Conservation (phyloP, 768 basidiomycete genomes). For the Daedaleopsis nitida region DNA sequence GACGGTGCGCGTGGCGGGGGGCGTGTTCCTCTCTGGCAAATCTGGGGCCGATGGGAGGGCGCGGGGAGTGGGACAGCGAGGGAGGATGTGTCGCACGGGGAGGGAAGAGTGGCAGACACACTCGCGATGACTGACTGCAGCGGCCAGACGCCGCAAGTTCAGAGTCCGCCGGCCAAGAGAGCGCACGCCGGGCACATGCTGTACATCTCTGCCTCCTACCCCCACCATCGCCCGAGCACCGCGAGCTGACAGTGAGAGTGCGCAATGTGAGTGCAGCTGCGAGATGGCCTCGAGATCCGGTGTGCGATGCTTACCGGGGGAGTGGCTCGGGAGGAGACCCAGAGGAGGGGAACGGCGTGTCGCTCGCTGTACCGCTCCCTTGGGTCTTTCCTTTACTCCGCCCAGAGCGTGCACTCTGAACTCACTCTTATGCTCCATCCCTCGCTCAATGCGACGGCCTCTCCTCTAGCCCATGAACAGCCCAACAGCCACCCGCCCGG, state of each 20-base stretch:
- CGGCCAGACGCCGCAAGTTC: not conserved
- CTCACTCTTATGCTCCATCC: constrained; percentile 28
- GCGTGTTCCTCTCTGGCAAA: too few relatives aligned
- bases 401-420: constrained; percentile 28
- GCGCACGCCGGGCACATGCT: not conserved
- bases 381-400: constrained; percentile 31
- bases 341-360: constrained; percentile 12
- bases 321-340: constrained; percentile 19
- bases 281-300: constrained; percentile 6
- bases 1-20: not conserved
- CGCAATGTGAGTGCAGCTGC: too few relatives aligned
- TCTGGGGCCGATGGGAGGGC: not conserved
- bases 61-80: not conserved
- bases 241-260: not conserved
- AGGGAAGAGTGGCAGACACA: not conserved
- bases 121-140: too few relatives aligned
- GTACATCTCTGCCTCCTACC: not conserved
- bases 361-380: constrained; percentile 28
- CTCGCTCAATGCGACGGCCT: constrained; percentile 31
- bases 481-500: constrained; percentile 3
- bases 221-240: not conserved
- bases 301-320: constrained; percentile 24
- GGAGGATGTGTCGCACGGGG: not conserved
- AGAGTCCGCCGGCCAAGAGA: not conserved
- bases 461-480: constrained; percentile 22